Base-by-base conservation (phyloP, 2,329 filamentous ascomycete genomes). In the Drechmeria coniospora region DNA sequence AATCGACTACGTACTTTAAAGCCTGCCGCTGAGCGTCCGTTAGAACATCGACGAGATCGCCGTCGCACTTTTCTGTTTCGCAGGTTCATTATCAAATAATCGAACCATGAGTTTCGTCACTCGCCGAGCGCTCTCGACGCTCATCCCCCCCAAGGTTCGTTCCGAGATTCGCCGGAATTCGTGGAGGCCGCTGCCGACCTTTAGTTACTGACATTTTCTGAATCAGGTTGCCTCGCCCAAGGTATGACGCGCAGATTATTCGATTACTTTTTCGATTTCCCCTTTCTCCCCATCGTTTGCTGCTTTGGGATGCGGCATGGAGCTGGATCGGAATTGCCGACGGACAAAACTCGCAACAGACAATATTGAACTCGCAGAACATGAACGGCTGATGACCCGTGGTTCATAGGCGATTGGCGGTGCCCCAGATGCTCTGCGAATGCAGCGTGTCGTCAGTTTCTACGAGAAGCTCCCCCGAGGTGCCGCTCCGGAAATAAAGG, bases 111-210 rank as follows among this genome's bases (percentile, higher is more conserved):
- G 83, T 71, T 90, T 76, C 74, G 70, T 92, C 53, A 73, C 76
- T 53, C 81, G 80, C 63, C 77, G 86, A 65, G 80, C 74, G 70
- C 79, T 94, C 54, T 95, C 90, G 56, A 93, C 92, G 69, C 79
- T 98, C 61, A 94, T 98, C 51, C 92, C 92, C 47, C 90, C 92
- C 53, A 98, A 98, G 84, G 87, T 93, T n/a, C n/a, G n/a, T n/a
- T n/a, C n/a, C n/a, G n/a, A n/a, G n/a, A n/a, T n/a, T n/a, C n/a
- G n/a, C n/a, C n/a, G n/a, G n/a, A n/a, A n/a, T n/a, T n/a, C n/a
- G n/a, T n/a, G n/a, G n/a, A n/a, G n/a, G n/a, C n/a, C n/a, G n/a
- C n/a, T n/a, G n/a, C n/a, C n/a, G n/a, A n/a, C n/a, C n/a, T n/a
- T n/a, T n/a, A n/a, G n/a, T n/a, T 49, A 41, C 61, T 65, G 51